Base-by-base conservation (phyloP, 1,284 basidiomycete genomes). In the Athelia psychrophila region DNA sequence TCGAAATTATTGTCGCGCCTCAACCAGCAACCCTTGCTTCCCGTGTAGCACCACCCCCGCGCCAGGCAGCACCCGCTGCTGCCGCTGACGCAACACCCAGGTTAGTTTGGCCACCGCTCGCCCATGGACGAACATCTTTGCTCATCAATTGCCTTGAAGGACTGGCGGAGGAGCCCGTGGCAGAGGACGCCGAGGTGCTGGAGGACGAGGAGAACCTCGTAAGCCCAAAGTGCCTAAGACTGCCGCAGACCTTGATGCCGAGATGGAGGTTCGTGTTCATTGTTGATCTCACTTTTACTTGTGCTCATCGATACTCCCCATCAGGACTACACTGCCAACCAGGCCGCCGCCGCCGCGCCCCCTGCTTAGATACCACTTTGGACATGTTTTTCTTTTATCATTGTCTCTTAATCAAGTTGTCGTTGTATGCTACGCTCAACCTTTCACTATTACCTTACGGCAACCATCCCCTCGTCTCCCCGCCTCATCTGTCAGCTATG, bases 1-100 rank as follows among this genome's bases (percentile, higher is more conserved):
- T 98, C 58, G 96, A 98, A 79, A 93, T 98, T 57, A 86, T 98
- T 45, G 82, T 98, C 66, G 93, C 96, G 77, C 94, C 94, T 22
- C 78, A 87, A 50, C 60, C 73, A 18, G 71, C 72, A 20, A 76
- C 84, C 2, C 78, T 95, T 58, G 84, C 80, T 19, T 81, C 83
- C 22, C 84, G 87, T 51, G 85, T 91, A 27, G 82, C 88, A 2
- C 79, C 86, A 46, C 77, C 79, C 25, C 71, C 80, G n/a, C n/a
- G 12, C n/a, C n/a, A 10, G n/a, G 71, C 73, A 36, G 64, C 66
- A 19, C 58, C 63, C 15, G 65, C 74, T 42, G 61, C 70, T 25
- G 64, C 68, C 51, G 67, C 65, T 19, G 59, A 75, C 53, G 6
- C 20, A 18, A n/a, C 38, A 5, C n/a, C 38, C 38, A 84, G 78